Evolutionary conservation across 192 early-diverging fungal genomes (phyloP).

Genomic region (Coemansia sp.): DNA sequence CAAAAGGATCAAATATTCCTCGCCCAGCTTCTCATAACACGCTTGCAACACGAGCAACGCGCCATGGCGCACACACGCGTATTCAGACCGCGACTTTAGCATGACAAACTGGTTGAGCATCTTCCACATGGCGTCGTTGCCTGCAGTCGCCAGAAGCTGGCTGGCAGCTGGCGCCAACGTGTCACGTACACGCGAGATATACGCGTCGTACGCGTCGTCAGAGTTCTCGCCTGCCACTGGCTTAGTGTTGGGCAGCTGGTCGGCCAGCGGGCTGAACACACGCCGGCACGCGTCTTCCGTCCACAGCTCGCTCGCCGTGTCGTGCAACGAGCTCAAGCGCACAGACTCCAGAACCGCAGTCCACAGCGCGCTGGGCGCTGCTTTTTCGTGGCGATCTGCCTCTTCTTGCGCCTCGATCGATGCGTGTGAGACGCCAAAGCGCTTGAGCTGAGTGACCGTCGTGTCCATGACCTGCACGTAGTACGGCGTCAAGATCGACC

Average conservation of each 20-base stretch:
- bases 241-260: constrained; percentile 70
- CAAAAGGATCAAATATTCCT: constrained; percentile 87
- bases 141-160: constrained; percentile 75
- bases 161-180: constrained; percentile 75
- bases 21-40: constrained; percentile 85
- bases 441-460: constrained; percentile 58
- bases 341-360: constrained; percentile 67
- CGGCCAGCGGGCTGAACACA: constrained; percentile 66
- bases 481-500: constrained; percentile 78
- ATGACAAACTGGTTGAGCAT: constrained; percentile 79
- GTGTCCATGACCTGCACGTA: constrained; percentile 72
- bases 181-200: constrained; percentile 57
- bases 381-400: constrained; percentile 30
- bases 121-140: constrained; percentile 85
- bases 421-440: constrained; percentile 41
- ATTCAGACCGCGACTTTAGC: constrained; percentile 73
- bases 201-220: constrained; percentile 31
- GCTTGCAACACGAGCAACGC: constrained; percentile 71
- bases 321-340: constrained; percentile 66
- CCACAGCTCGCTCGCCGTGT: constrained; percentile 65
- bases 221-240: constrained; percentile 2
- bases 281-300: constrained; percentile 74
- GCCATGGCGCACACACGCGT: constrained; percentile 67
- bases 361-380: constrained; percentile 67
- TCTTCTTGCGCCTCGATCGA: constrained; percentile 50